A percentile compares a stretch with the other conserved stretches of the same genome.
Evolutionary conservation across 768 basidiomycete genomes (phyloP).

Genomic region (Leccinum boreale): DNA sequence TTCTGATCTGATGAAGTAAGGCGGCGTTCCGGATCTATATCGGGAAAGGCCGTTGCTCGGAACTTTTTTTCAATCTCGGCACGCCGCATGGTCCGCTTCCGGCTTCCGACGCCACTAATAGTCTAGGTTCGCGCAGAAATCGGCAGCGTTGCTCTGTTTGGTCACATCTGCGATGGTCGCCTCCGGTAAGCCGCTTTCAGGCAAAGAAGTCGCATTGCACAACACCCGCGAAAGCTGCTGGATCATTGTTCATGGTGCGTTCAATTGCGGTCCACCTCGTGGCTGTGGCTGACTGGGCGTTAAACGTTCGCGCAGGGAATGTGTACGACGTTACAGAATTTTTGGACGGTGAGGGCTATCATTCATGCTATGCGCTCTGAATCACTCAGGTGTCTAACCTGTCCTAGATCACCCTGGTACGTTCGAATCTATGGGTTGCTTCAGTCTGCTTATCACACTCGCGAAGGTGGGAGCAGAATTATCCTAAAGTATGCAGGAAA

Average conservation of each 20-base stretch:
- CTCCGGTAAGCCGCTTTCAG: constrained; percentile 33
- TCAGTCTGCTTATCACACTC: constrained; percentile 1
- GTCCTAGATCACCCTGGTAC: constrained; percentile 60
- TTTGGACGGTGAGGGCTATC: constrained; percentile 51
- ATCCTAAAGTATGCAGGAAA: constrained; percentile 87
- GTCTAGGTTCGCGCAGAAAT: neutral
- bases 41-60: neutral
- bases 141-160: neutral
- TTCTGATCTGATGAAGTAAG: neutral
- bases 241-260: constrained; percentile 80
- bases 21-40: neutral
- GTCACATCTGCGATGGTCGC: constrained; percentile 10
- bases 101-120: neutral
- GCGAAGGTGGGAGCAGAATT: constrained; percentile 73
- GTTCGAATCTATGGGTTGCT: constrained; percentile 2
- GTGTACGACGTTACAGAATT: constrained; percentile 81
- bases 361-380: neutral
- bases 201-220: constrained; percentile 52
- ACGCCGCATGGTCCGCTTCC: neutral
- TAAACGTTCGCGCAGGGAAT: constrained; percentile 43
- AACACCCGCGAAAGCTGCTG: constrained; percentile 63
- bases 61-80: neutral
- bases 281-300: constrained; percentile 9
- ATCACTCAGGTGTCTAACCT: neutral
- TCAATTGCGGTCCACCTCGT: neutral